phyloP scores from a whole-genome alignment of 2,329 filamentous ascomycete genomes.

The Nemania diffusa region DNA sequence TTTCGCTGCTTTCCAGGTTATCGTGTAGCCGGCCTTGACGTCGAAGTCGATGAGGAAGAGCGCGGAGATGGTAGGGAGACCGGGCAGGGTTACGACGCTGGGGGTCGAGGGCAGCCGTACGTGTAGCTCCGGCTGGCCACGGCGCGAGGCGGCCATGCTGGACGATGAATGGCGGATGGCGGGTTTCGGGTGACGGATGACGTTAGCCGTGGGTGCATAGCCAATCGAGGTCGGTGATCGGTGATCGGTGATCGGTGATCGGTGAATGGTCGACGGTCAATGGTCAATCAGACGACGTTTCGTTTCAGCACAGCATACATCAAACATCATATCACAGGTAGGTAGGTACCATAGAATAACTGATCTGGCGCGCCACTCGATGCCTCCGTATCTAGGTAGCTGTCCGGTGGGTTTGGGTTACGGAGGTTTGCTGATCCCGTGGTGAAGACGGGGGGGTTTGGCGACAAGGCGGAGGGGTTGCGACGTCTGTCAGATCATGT shows the following conservation, averaged over 20 bases:
- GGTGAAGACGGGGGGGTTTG: constrained; percentile 6
- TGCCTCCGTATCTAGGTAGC: too few relatives aligned
- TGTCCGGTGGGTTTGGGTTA: background rate
- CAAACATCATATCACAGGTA: too few relatives aligned
- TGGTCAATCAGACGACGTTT: too few relatives aligned
- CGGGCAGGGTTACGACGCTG: constrained; percentile 51
- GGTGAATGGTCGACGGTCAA: too few relatives aligned
- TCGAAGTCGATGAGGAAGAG: constrained; percentile 93
- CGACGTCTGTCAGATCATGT: constrained; percentile 15
- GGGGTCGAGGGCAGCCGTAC: constrained; percentile 46
- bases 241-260: too few relatives aligned
- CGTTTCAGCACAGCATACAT: constrained; percentile 28
- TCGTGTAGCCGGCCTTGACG: constrained; percentile 89
- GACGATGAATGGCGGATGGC: constrained; percentile 1
- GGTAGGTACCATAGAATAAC: too few relatives aligned
- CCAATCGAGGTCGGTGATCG: constrained; percentile 11
- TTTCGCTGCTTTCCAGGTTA: constrained; percentile 84
- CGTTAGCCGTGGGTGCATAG: constrained; percentile 14
- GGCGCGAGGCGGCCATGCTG: constrained; percentile 50
- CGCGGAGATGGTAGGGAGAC: constrained; percentile 74
- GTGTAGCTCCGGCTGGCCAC: constrained; percentile 50
- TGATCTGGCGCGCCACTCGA: too few relatives aligned
- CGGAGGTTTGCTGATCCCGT: constrained; percentile 3
- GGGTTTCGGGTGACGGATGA: constrained; percentile 12
- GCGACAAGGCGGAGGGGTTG: constrained; percentile 20